These are phyloP conservation scores for Backusella macrospora DNA, from an alignment of 192 early-diverging fungal genomes.

Conservation along the genomic window DNA sequence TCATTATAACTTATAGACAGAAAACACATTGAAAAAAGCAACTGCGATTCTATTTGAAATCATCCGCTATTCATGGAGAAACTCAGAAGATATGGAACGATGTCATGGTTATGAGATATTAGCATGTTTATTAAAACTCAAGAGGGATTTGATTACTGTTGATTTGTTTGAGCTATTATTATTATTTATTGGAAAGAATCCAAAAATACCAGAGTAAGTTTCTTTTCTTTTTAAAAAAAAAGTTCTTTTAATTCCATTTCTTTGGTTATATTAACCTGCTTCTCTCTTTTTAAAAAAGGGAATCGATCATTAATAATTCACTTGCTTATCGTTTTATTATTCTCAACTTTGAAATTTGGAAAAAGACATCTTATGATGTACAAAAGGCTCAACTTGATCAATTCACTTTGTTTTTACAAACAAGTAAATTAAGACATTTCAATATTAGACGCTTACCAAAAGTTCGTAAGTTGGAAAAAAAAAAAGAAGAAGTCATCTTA, in stretches of 20 bases:
- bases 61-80: constrained; percentile 65
- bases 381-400: constrained; percentile 65
- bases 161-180: constrained; percentile 62
- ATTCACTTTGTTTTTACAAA: constrained; percentile 59
- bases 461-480: constrained; percentile 48
- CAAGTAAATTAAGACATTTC: constrained; percentile 52
- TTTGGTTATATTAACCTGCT: constrained; percentile 12
- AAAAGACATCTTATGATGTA: constrained; percentile 49
- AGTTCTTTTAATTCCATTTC: background rate
- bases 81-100: constrained; percentile 73
- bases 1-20: constrained; percentile 38
- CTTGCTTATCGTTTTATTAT: constrained; percentile 63
- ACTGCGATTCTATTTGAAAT: constrained; percentile 59
- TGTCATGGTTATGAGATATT: constrained; percentile 68
- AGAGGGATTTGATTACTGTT: constrained; percentile 57
- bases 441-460: constrained; percentile 61
- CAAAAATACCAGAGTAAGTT: constrained; percentile 51
- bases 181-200: constrained; percentile 61
- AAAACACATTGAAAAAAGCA: constrained; percentile 51
- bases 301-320: constrained; percentile 65
- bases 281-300: constrained; percentile 39
- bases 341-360: constrained; percentile 73
- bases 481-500: background rate
- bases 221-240: constrained; percentile 13
- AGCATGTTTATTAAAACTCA: constrained; percentile 62